Evolutionary conservation across 306 rosid genomes (phyloP).

Genomic region (Cucumis hystrix): DNA sequence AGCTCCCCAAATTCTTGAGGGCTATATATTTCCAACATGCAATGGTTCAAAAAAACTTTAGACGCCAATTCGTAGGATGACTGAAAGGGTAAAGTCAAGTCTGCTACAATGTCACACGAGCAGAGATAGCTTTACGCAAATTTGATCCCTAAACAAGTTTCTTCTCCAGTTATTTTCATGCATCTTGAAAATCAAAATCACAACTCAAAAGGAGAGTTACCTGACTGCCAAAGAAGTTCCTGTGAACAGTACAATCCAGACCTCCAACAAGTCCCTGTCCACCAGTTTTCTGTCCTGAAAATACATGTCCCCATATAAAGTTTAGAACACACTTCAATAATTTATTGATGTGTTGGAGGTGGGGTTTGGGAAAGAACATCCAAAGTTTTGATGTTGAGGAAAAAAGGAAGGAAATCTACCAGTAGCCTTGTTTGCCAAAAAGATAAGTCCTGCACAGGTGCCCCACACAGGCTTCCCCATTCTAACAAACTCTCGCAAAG

Average conservation of each 20-base stretch:
- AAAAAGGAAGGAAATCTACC: constrained; percentile 27
- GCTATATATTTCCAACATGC: not conserved
- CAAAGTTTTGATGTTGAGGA: not conserved
- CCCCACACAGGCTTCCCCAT: constrained; percentile 99
- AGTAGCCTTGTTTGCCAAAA: constrained; percentile 72
- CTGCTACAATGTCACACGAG: not conserved
- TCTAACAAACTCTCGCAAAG: constrained; percentile 75
- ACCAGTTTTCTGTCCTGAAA: constrained; percentile 85
- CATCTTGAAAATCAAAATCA: not conserved
- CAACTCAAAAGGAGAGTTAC: constrained; percentile 21
- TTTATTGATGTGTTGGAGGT: not conserved
- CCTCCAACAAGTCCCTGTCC: constrained; percentile 91
- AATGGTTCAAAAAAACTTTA: not conserved
- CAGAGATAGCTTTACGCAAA: not conserved
- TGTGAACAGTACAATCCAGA: constrained; percentile 85
- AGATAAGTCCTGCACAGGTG: constrained; percentile 97
- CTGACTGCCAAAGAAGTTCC: constrained; percentile 98
- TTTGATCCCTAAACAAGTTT: not conserved
- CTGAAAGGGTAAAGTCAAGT: not conserved
- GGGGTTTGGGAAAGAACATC: not conserved
- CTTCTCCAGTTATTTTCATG: not conserved
- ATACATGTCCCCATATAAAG: constrained; percentile 11
- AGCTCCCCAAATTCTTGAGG: not conserved
- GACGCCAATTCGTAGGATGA: not conserved
- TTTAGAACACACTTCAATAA: not conserved